Percentiles rank a stretch among this genome's conserved stretches.
These are phyloP conservation scores for Cetraspora pellucida DNA, from an alignment of 192 early-diverging fungal species.

Conservation along the genomic window DNA sequence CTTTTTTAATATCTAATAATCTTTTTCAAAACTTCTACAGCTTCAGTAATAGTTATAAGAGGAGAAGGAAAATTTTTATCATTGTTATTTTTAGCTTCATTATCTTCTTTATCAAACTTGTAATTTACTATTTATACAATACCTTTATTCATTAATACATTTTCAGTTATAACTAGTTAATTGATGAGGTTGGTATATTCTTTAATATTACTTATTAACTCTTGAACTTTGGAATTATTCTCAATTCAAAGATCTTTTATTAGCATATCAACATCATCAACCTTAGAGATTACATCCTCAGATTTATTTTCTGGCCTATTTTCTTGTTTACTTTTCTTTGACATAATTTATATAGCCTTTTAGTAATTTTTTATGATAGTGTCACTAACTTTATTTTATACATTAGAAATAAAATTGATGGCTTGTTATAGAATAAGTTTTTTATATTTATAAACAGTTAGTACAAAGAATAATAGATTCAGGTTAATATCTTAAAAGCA, in stretches of 20 bases:
- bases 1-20: conserved; percentile 5
- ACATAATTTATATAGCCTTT: not conserved
- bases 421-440: not conserved
- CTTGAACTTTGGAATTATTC: not conserved
- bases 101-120: not conserved
- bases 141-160: conserved; percentile 5
- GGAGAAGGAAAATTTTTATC: not conserved
- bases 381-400: not conserved
- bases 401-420: conserved; percentile 4
- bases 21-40: not conserved
- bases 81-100: not conserved
- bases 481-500: not conserved
- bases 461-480: not conserved
- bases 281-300: not conserved
- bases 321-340: not conserved
- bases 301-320: too few species aligned
- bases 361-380: conserved; percentile 10
- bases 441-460: conserved; percentile 10
- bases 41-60: conserved; percentile 3
- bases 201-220: not conserved
- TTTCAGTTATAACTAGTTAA: conserved; percentile 10
- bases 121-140: not conserved
- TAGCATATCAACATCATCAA: not conserved
- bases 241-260: not conserved
- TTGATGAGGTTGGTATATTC: conserved; percentile 1